Percentiles rank a stretch among this genome's conserved stretches.
Evolutionary conservation across 441 rosid species (phyloP).

Genomic region (Pelargonium myrrhifolium): DNA sequence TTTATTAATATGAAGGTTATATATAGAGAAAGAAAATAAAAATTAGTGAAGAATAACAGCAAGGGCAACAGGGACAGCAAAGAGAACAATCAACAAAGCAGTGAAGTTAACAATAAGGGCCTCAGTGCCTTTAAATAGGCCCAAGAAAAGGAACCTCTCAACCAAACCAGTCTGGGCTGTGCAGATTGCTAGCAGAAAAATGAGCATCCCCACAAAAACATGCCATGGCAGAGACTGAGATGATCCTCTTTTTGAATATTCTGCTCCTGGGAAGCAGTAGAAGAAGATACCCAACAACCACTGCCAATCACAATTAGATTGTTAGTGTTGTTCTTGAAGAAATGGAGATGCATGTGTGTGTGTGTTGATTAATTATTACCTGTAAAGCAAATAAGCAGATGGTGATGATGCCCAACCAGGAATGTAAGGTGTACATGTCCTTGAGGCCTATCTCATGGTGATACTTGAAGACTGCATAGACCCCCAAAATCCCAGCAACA

Average conservation of each 20-base stretch:
- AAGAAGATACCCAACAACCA: slow-evolving; percentile 41
- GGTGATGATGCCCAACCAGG: slow-evolving; percentile 53
- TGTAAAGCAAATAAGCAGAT: slow-evolving; percentile 41
- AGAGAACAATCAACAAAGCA: slow-evolving; percentile 36
- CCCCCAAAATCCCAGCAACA: slow-evolving; percentile 32
- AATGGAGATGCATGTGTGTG: not conserved
- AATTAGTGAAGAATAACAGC: slow-evolving; percentile 26
- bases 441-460: slow-evolving; percentile 22
- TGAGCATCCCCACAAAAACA: slow-evolving; percentile 30
- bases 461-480: slow-evolving; percentile 34
- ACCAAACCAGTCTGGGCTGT: slow-evolving; percentile 38
- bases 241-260: slow-evolving; percentile 27
- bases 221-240: slow-evolving; percentile 38
- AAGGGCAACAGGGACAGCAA: slow-evolving; percentile 35
- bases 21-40: not conserved
- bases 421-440: slow-evolving; percentile 35
- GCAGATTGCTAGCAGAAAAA: slow-evolving; percentile 36
- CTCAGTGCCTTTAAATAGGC: slow-evolving; percentile 18
- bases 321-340: not conserved
- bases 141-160: slow-evolving; percentile 19
- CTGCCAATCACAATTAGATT: slow-evolving; percentile 21
- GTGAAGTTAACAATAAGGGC: slow-evolving; percentile 41
- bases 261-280: slow-evolving; percentile 32
- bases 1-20: not conserved
- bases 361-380: slow-evolving; percentile 19